Evolutionary conservation across 2,329 filamentous ascomycete species (phyloP).

Genomic region (Colletotrichum gloeosporioides): DNA sequence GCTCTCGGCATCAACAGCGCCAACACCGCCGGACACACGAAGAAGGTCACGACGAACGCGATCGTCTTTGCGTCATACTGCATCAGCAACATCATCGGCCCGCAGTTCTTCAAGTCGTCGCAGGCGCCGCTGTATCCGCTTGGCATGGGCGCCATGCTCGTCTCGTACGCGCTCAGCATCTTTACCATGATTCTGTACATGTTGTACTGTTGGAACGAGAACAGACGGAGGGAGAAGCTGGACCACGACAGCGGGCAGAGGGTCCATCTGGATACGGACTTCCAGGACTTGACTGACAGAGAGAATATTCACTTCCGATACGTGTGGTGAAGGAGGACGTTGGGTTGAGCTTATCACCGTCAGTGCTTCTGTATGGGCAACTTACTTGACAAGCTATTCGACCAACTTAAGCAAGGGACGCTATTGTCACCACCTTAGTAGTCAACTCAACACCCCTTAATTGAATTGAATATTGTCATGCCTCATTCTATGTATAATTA

Average conservation of each 20-base stretch:
- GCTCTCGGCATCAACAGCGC: neutral
- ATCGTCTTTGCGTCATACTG: neutral
- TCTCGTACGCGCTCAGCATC: conserved; percentile 26
- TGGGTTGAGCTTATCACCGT: rapidly evolving
- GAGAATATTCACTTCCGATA: neutral
- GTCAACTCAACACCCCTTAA: no score
- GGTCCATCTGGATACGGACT: neutral
- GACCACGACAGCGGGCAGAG: neutral
- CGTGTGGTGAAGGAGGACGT: neutral
- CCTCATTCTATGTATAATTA: no score
- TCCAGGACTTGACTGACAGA: neutral
- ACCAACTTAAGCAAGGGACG: no score
- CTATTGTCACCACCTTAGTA: no score
- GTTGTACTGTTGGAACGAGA: neutral
- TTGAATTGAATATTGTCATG: no score
- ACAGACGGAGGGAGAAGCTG: rapidly evolving
- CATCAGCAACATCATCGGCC: conserved; percentile 35
- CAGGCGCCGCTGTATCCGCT: conserved; percentile 32
- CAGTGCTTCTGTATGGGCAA: no score
- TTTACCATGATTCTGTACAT: neutral
- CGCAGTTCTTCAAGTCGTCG: conserved; percentile 30
- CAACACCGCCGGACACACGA: neutral
- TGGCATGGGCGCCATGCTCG: conserved; percentile 31
- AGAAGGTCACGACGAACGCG: neutral
- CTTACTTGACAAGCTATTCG: no score